A percentile compares a stretch with the other conserved stretches of the same genome.
These are phyloP conservation scores for Brassica cretica DNA, from an alignment of 345 rosid species.

Conservation along the genomic window DNA sequence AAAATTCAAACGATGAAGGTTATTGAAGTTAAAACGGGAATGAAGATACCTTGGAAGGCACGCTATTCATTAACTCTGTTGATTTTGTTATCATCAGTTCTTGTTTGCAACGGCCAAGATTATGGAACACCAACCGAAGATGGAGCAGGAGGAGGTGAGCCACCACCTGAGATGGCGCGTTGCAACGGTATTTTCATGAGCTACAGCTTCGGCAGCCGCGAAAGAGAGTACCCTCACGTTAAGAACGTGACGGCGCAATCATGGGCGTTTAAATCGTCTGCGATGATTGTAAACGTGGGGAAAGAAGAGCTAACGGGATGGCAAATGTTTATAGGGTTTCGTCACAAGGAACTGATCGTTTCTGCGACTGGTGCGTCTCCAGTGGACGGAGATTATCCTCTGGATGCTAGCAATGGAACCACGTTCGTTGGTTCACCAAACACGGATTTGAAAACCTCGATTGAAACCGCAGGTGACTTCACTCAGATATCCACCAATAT, in stretches of 20 bases:
- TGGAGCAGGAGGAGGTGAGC: conserved; percentile 40
- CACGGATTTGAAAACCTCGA: conserved; percentile 68
- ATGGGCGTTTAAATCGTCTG: conserved; percentile 74
- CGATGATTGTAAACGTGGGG: conserved; percentile 61
- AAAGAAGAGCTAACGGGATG: conserved; percentile 64
- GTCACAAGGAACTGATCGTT: conserved; percentile 69
- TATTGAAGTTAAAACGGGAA: conserved; percentile 32
- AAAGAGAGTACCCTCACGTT: conserved; percentile 56
- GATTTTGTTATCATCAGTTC: conserved; percentile 20
- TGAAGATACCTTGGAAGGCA: conserved; percentile 43
- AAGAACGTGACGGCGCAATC: conserved; percentile 84
- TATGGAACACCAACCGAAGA: conserved; percentile 28
- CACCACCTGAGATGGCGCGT: conserved; percentile 53
- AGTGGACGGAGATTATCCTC: conserved; percentile 64
- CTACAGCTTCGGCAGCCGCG: conserved; percentile 59
- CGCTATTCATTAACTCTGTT: conserved; percentile 29
- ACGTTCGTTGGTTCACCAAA: conserved; percentile 57
- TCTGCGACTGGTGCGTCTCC: conserved; percentile 51
- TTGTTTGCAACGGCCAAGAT: conserved; percentile 54
- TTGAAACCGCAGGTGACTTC: conserved; percentile 80
- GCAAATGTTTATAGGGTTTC: conserved; percentile 75
- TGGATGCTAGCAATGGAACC: conserved; percentile 71
- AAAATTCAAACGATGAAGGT: conserved; percentile 14
- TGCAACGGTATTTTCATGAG: conserved; percentile 76
- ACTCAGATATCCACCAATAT: conserved; percentile 61